phyloP scores from a whole-genome alignment of 1,284 basidiomycete species.

The Puccinia horiana region DNA sequence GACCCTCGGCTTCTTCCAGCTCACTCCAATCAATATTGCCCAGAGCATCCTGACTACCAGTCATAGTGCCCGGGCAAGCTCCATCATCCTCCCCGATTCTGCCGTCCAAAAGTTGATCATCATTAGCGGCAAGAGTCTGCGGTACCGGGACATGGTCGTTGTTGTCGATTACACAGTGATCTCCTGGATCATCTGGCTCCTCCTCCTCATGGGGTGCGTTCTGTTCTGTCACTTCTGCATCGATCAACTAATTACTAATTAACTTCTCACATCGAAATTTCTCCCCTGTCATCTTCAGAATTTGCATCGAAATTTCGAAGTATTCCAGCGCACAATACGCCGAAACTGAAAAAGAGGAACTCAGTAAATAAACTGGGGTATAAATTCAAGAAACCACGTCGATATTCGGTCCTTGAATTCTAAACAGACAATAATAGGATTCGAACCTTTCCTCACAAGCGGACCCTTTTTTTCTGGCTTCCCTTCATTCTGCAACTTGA shows the following conservation, averaged over 20 bases:
- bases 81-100: not conserved
- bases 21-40: conserved; percentile 1
- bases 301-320: conserved; percentile 7
- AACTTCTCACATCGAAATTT: not conserved
- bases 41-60: not conserved
- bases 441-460: too few species aligned
- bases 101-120: not conserved
- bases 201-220: conserved; percentile 10
- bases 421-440: too few species aligned
- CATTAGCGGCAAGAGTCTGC: not conserved
- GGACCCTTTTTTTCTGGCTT: too few species aligned
- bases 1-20: not conserved
- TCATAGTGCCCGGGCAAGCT: not conserved
- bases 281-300: not conserved
- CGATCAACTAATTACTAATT: too few species aligned
- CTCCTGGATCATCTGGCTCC: conserved; percentile 11
- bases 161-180: not conserved
- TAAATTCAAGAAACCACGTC: not conserved
- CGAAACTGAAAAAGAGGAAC: not conserved
- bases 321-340: not conserved
- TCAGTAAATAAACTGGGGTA: not conserved
- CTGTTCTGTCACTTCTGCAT: not conserved
- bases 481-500: too few species aligned
- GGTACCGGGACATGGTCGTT: not conserved
- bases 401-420: too few species aligned